Conservation (phyloP, 225 moss, liverwort and hornwort genomes). For the Pseudoscleropodium purum region DNA sequence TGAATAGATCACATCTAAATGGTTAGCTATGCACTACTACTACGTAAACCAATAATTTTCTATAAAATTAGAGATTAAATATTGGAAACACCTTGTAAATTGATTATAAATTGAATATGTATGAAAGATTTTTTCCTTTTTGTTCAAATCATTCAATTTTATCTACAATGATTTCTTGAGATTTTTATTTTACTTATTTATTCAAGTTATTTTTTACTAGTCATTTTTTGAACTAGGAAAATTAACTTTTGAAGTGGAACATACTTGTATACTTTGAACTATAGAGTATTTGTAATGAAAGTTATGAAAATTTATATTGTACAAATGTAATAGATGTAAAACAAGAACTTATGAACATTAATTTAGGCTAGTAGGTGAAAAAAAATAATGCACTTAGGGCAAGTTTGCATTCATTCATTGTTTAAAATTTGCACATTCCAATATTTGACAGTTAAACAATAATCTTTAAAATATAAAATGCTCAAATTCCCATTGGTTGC, state of each 20-base stretch:
- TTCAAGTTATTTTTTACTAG: neutral
- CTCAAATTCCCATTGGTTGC: neutral
- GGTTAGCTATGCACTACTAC: neutral
- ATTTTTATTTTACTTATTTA: neutral
- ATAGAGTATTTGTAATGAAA: neutral
- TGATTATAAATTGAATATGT: neutral
- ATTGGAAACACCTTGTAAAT: neutral
- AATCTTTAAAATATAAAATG: neutral
- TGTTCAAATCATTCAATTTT: too few relatives aligned
- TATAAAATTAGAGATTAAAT: neutral
- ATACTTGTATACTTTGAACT: neutral
- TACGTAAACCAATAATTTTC: neutral
- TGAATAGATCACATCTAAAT: neutral
- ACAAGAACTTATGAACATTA: neutral
- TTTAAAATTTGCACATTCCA: neutral
- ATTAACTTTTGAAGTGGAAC: neutral
- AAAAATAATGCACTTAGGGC: neutral
- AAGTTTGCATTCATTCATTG: neutral
- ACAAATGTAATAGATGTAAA: neutral
- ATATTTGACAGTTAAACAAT: rapidly evolving
- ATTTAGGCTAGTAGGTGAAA: neutral
- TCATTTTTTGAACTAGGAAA: neutral
- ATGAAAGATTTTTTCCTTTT: too few relatives aligned
- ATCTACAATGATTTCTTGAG: rapidly evolving
- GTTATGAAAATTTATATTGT: neutral